These are phyloP conservation scores for Hirschfeldia incana DNA, from an alignment of 345 rosid genomes.

Conservation along the genomic window DNA sequence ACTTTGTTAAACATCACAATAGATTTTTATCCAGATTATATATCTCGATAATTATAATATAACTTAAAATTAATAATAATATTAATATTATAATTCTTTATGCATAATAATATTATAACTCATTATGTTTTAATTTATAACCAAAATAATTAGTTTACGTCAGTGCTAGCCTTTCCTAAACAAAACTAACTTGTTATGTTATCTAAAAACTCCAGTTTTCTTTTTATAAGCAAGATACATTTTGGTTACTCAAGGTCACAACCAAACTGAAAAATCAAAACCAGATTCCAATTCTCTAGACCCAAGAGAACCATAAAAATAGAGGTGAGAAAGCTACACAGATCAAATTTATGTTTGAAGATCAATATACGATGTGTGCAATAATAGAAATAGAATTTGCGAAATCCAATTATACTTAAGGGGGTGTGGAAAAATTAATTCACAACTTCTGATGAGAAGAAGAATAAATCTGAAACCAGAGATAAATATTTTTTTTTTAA, in stretches of 20 bases:
- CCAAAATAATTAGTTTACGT: not conserved
- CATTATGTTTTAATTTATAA: not conserved
- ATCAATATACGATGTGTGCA: too few relatives aligned
- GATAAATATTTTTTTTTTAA: too few relatives aligned
- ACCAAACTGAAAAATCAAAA: not conserved
- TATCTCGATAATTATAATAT: too few relatives aligned
- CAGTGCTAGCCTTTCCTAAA: not conserved
- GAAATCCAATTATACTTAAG: too few relatives aligned
- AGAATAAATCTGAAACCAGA: too few relatives aligned
- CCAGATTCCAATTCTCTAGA: not conserved
- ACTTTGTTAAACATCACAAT: too few relatives aligned
- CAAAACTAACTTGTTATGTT: not conserved
- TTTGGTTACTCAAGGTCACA: not conserved
- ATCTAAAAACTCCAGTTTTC: not conserved
- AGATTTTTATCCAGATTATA: too few relatives aligned
- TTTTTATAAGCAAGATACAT: not conserved
- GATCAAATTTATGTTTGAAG: not conserved
- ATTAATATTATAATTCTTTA: too few relatives aligned
- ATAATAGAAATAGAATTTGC: too few relatives aligned
- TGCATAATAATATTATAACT: not conserved
- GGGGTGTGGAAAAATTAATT: too few relatives aligned
- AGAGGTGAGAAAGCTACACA: not conserved
- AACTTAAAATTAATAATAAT: too few relatives aligned
- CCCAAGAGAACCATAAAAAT: not conserved
- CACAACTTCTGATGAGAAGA: too few relatives aligned